Percentiles rank a stretch among this genome's conserved stretches.
Conservation (phyloP, 1,284 basidiomycete species). For the Agaricales sp. region DNA sequence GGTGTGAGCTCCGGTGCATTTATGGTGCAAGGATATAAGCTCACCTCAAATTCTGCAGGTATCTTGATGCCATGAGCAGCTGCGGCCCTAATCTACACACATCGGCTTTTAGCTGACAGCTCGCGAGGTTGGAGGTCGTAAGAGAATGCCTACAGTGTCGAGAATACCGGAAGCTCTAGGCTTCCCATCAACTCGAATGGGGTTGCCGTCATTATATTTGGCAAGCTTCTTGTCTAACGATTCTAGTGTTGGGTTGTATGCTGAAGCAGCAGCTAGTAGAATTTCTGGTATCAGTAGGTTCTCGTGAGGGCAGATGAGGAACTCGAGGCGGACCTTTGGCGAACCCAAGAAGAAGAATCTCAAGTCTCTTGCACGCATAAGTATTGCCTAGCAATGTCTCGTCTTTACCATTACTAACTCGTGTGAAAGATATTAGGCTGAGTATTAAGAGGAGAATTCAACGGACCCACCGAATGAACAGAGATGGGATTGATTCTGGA, state of each 20-base stretch:
- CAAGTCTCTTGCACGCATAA: constrained; percentile 55
- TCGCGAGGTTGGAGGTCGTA: background rate
- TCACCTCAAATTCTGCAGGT: constrained; percentile 49
- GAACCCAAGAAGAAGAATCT: constrained; percentile 51
- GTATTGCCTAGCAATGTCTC: constrained; percentile 71
- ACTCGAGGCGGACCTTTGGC: constrained; percentile 35
- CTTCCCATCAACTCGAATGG: constrained; percentile 65
- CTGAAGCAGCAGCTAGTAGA: constrained; percentile 55
- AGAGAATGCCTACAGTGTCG: constrained; percentile 50
- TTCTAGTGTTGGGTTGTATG: constrained; percentile 58
- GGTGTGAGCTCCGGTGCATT: too few relatives aligned
- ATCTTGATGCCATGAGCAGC: constrained; percentile 61
- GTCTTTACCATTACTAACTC: constrained; percentile 49
- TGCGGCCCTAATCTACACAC: constrained; percentile 48
- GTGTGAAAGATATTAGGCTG: too few relatives aligned
- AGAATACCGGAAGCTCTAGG: constrained; percentile 73
- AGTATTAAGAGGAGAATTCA: background rate
- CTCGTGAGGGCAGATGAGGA: background rate
- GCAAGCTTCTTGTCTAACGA: constrained; percentile 55
- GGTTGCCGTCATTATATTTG: constrained; percentile 61
- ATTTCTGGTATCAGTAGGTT: background rate
- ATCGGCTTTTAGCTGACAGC: background rate
- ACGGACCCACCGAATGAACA: constrained; percentile 43
- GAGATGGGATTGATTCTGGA: constrained; percentile 32
- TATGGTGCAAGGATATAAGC: too few relatives aligned